phyloP scores from a whole-genome alignment of 371 early-diverging fungal species.

The Phascolomyces articulosus region DNA sequence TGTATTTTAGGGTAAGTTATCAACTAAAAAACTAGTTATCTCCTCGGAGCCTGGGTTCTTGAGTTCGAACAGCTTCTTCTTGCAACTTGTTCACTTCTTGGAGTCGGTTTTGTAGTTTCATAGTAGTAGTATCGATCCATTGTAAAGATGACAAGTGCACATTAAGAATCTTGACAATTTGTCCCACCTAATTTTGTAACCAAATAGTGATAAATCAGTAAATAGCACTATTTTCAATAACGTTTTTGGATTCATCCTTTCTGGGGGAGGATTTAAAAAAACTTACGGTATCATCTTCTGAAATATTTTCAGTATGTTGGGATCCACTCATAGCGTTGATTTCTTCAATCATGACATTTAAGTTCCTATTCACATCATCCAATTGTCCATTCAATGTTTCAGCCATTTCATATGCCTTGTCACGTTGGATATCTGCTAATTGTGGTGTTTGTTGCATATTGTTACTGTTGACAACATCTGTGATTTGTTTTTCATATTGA shows the following conservation, averaged over 20 bases:
- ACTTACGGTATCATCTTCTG: constrained; percentile 40
- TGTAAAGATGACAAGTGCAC: constrained; percentile 87
- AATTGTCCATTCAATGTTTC: constrained; percentile 84
- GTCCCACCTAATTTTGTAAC: constrained; percentile 52
- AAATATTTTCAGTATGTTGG: constrained; percentile 35
- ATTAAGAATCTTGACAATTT: constrained; percentile 89
- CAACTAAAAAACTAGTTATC: too few species aligned
- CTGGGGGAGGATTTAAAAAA: background rate
- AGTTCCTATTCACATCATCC: constrained; percentile 81
- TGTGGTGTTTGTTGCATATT: constrained; percentile 52
- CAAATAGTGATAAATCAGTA: too few species aligned
- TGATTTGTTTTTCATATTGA: constrained; percentile 76
- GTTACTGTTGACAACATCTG: constrained; percentile 53
- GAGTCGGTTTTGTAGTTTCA: constrained; percentile 50
- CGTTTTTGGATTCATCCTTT: too few species aligned
- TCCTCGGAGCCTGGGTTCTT: constrained; percentile 24
- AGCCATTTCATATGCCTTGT: constrained; percentile 82
- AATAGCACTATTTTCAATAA: too few species aligned
- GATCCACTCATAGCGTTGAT: constrained; percentile 72
- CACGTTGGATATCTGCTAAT: constrained; percentile 86
- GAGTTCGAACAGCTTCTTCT: constrained; percentile 46
- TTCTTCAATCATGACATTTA: constrained; percentile 85
- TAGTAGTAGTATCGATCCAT: constrained; percentile 79
- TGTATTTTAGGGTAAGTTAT: background rate
- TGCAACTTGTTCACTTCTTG: constrained; percentile 55